Evolutionary conservation across 352 stramenopile genomes (phyloP), one percentile per base, ranked within the genome.

Genomic region (Globisporangium perplexum): DNA sequence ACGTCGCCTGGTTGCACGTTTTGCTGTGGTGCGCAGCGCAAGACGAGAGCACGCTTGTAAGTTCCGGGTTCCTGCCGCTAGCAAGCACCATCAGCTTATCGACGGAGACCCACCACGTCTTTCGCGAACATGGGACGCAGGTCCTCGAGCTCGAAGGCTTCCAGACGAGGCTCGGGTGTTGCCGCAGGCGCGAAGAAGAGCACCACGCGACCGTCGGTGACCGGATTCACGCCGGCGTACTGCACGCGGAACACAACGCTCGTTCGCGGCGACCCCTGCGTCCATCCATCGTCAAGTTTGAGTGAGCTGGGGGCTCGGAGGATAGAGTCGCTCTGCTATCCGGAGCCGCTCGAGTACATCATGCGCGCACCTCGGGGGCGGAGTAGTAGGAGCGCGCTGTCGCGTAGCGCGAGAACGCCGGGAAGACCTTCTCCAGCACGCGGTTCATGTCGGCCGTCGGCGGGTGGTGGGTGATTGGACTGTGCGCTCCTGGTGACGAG

Each of bases 401-500:
- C 7, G 54, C 53, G 52, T 86, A 70, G 38, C 74, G 67, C 20
- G 53, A 73, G 60, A 83, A 89, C 55, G 74, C 41, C 22, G 72
- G 71, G 59, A 87, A 90, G n/a, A 76, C 69, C 26, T 68, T 80
- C 63, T 90, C 74, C 23, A 90, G 66, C 30, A 79, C 72, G 57
- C 76, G 79, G 46, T 90, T 88, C 79, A 90, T 90, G 14, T 4
- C 44, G 38, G 31, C 22, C 23, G 33, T 23, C 12, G 33, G 33
- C 3, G 6, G 33, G 18, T 45, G 6, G 39, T 3, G 1, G 7
- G 18, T 0, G 39, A 45, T 45, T 45, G 39, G 4, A n/a, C 24
- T 23, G 39, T 38, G 33, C 17, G 33, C 33, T 30, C 26, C 5
- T 30, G n/a, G n/a, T n/a, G n/a, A n/a, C n/a, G n/a, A n/a, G n/a